phyloP scores from a whole-genome alignment of 352 stramenopile genomes.

The Phytophthora colocasiae region DNA sequence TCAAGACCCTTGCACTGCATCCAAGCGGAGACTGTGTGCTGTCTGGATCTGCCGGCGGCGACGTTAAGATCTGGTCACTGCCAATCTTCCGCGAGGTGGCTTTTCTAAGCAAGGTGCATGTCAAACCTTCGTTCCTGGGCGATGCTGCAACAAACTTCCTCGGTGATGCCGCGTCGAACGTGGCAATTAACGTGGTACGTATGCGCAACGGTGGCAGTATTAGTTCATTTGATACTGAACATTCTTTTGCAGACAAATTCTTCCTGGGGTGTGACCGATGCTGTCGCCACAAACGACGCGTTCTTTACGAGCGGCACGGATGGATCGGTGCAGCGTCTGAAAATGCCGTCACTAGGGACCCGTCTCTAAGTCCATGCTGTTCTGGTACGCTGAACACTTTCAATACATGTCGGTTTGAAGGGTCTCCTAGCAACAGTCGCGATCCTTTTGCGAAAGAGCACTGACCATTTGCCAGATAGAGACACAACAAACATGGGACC shows the following conservation, averaged over 20 bases:
- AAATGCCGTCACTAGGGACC: slow-evolving; percentile 54
- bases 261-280: slow-evolving; percentile 86
- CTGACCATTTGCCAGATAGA: slow-evolving; percentile 14
- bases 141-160: slow-evolving; percentile 82
- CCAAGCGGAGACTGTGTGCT: slow-evolving; percentile 83
- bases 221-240: not conserved
- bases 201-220: not conserved
- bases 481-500: slow-evolving; percentile 46
- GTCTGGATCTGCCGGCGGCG: slow-evolving; percentile 81
- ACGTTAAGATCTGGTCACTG: slow-evolving; percentile 91
- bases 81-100: slow-evolving; percentile 87
- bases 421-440: slow-evolving; percentile 35
- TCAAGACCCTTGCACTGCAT: slow-evolving; percentile 84
- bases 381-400: slow-evolving; percentile 1
- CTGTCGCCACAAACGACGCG: slow-evolving; percentile 76
- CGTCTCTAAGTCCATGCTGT: slow-evolving; percentile 20
- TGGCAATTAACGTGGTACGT: slow-evolving; percentile 88
- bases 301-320: slow-evolving; percentile 89
- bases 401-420: slow-evolving; percentile 19
- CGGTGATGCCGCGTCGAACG: slow-evolving; percentile 82
- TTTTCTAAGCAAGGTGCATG: slow-evolving; percentile 74
- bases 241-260: slow-evolving; percentile 66
- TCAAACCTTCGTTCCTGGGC: slow-evolving; percentile 82
- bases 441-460: slow-evolving; percentile 25
- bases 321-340: slow-evolving; percentile 81